Evolutionary conservation across 2,329 filamentous ascomycete genomes (phyloP), one percentile per base, ranked within the genome.

Genomic region (Elsinoe arachidis): DNA sequence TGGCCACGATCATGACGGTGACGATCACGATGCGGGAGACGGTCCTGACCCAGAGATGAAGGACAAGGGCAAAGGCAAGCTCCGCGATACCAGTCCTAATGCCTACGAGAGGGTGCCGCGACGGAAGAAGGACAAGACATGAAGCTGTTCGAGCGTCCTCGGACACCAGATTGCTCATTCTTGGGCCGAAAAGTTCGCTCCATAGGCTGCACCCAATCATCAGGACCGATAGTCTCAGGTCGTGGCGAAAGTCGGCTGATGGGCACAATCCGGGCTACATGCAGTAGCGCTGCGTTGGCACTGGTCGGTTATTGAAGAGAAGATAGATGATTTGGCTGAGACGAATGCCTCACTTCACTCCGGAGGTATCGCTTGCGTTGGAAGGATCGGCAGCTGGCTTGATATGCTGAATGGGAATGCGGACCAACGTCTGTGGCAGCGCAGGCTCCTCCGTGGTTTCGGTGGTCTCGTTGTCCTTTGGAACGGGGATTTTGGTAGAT

Each of bases 381-480:
- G 69, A 63, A 39, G 62, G 61, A 34, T 62, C 64, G 44, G 69
- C 66, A 7, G 67, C 66, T 14, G 60, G 57, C 26, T 61, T 56
- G 47, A 60, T 72, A 63, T 91, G 87, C 63, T 92, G 86, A 14
- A 88, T 90, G 1, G 89, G 89, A 63, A 93, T 92, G 61, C 89
- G 83, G 35, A 95, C 89, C 14, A 95, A 78, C 15, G 88, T 92
- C 68, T 92, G 87, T 1, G 89, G 89, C 39, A 93, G 75, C 39
- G 81, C 73, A n/a, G 78, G 70, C 33, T 72, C 70, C 61, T 73
- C 70, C 35, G 75, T 70, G 2, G 70, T 66, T 43, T 76, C 71
- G 44, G 74, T 66, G 64, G 72, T 71, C 21, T 69, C 68, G 4
- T 64, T 67, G 12, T 70, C 69, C 61, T 79, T 78, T 2, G 84